Conservation (phyloP, 768 basidiomycete genomes). For the Dendrothele bispora region DNA sequence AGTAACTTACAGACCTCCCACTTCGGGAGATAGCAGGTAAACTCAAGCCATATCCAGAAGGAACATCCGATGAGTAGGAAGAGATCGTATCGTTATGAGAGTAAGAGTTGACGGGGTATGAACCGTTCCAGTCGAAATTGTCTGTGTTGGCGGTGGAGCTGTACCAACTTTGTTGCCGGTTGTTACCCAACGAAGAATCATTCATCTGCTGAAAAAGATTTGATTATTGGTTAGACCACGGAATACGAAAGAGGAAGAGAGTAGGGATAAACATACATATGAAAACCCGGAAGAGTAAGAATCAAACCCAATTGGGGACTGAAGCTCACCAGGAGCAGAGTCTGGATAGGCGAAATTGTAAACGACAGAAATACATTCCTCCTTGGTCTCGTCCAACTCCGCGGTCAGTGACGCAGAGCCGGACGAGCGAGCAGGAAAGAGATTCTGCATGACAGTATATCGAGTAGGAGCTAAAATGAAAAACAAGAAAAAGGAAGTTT, state of each 20-base stretch:
- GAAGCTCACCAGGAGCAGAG: too few species aligned
- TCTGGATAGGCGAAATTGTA: conserved; percentile 8
- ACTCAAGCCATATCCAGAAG: conserved; percentile 1
- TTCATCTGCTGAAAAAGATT: too few species aligned
- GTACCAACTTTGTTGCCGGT: neutral
- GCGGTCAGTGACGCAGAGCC: neutral
- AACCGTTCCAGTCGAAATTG: neutral
- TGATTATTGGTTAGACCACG: too few species aligned
- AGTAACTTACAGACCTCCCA: neutral
- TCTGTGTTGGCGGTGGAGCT: neutral
- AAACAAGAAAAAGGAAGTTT: too few species aligned
- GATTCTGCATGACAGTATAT: conserved; percentile 52
- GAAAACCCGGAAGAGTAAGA: neutral
- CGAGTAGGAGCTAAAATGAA: conserved; percentile 43
- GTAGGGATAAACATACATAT: neutral
- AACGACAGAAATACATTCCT: conserved; percentile 4
- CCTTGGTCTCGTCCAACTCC: neutral
- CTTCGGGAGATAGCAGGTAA: neutral
- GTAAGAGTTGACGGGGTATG: neutral
- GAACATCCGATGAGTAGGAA: neutral
- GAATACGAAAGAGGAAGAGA: neutral
- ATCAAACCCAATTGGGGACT: too few species aligned
- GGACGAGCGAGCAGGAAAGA: conserved; percentile 20
- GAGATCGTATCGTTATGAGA: neutral
- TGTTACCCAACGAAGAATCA: neutral